Base-by-base conservation (phyloP, 2,329 filamentous ascomycete genomes). In the Cercospora janseana region DNA sequence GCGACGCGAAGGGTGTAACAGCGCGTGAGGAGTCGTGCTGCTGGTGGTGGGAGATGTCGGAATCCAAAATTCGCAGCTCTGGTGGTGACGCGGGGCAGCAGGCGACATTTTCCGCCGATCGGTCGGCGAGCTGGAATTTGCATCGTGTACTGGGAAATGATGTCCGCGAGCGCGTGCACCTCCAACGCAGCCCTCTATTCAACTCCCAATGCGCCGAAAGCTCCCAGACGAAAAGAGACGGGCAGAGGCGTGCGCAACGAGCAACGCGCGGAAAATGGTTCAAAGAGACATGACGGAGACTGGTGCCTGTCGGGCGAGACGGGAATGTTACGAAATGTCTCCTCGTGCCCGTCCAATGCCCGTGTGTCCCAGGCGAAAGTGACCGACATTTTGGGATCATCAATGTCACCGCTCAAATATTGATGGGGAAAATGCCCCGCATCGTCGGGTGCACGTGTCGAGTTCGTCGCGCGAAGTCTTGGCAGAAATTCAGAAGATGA, bases 81-180 rank as follows among this genome's bases (percentile, higher is more conserved):
- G 20, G 24, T 15, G 10, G 29, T 35, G 26, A 29, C 38, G 29
- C 37, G 40, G 47, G 21, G 47, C 26, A 24, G 47, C 28, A 48
- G 27, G 27, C 35, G 45, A 48, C 47, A 27, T 38, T 41, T 42
- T 21, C 31, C 48, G 32, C 41, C 32, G 48, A 51, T 46, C 37
- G 43, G 31, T 46, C 29, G 43, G 29, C 29, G 18, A 46, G 21
- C 42, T 13, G 24, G 26, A 24, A 49, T 42, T 41, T 38, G 35
- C 46, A 49, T 49, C 12, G 20, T 35, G 26, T 21, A 18, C 16
- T 28, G n/a, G 32, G 18, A 29, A 15, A 35, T 27, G 31, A 15
- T 35, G 29, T 16, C 20, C 21, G 24, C 29, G 43, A 32, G 24
- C 37, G 18, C n/a, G 23, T 27, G 24, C 40, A 26, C 12, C 23